Conservation (phyloP, 495 filamentous ascomycete species). For the Penicillium dipodomyicola region DNA sequence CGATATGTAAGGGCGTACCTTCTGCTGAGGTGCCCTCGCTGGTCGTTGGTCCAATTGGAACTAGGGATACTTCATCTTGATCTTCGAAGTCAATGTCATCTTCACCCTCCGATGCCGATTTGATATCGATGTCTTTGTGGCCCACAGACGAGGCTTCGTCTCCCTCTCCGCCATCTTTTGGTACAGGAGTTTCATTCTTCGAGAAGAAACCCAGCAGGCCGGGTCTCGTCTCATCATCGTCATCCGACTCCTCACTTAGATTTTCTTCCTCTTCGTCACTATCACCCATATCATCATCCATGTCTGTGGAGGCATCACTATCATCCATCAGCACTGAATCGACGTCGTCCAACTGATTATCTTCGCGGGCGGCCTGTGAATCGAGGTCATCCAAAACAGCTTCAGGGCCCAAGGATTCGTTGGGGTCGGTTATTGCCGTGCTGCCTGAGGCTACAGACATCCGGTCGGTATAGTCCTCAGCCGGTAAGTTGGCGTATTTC, state of each 20-base stretch:
- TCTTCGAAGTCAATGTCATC: slow-evolving; percentile 37
- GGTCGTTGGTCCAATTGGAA: slow-evolving; percentile 36
- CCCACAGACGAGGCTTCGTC: slow-evolving; percentile 25
- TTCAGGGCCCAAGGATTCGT: slow-evolving; percentile 23
- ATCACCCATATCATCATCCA: slow-evolving; percentile 81
- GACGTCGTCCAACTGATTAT: slow-evolving; percentile 60
- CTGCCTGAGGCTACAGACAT: slow-evolving; percentile 29
- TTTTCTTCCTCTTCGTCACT: slow-evolving; percentile 49
- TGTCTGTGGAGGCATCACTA: slow-evolving; percentile 80
- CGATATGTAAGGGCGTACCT: slow-evolving; percentile 19
- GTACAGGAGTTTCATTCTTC: slow-evolving; percentile 41
- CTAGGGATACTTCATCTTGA: slow-evolving; percentile 45
- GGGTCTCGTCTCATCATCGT: slow-evolving; percentile 52
- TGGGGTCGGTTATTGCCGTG: slow-evolving; percentile 16
- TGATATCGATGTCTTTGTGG: slow-evolving; percentile 20
- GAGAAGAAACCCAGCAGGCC: slow-evolving; percentile 69
- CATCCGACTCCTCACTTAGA: slow-evolving; percentile 33
- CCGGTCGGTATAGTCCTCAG: slow-evolving; percentile 25
- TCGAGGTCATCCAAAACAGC: slow-evolving; percentile 26
- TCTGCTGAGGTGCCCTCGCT: slow-evolving; percentile 16
- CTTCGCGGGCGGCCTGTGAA: slow-evolving; percentile 21
- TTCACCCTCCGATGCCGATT: slow-evolving; percentile 22
- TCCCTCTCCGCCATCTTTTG: slow-evolving; percentile 34
- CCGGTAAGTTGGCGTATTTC: slow-evolving; percentile 74
- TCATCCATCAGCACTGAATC: slow-evolving; percentile 67